Conservation (phyloP, 371 early-diverging fungal genomes). For the Mortierella sp. region DNA sequence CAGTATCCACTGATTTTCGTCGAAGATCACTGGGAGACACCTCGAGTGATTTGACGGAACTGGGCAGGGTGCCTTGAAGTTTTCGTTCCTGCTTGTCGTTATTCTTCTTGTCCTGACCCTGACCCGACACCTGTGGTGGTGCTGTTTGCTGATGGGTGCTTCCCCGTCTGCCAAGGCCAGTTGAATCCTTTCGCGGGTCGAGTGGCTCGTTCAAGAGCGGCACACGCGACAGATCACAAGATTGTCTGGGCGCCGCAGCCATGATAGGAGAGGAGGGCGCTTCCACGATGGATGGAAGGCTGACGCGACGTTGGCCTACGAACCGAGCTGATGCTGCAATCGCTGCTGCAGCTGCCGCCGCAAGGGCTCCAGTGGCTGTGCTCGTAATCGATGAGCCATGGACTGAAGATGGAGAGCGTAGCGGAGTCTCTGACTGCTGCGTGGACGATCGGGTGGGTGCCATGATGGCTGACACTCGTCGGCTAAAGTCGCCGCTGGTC, state of each 20-base stretch:
- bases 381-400: too few relatives aligned
- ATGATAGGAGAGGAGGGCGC: constrained; percentile 29
- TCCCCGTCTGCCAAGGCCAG: background rate
- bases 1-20: constrained; percentile 19
- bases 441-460: constrained; percentile 10
- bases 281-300: constrained; percentile 45
- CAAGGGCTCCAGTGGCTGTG: too few relatives aligned
- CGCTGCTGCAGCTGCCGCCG: constrained; percentile 2
- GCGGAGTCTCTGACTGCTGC: constrained; percentile 4
- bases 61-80: background rate
- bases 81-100: background rate
- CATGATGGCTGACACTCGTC: constrained; percentile 37
- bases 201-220: constrained; percentile 21
- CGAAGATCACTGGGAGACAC: background rate
- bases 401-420: constrained; percentile 1
- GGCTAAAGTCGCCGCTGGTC: constrained; percentile 36
- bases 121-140: background rate
- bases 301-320: constrained; percentile 36
- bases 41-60: background rate
- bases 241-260: constrained; percentile 25
- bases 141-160: background rate
- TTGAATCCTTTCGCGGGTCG: background rate
- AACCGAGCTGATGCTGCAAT: background rate
- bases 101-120: background rate
- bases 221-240: constrained; percentile 32